phyloP scores from a whole-genome alignment of 2,329 filamentous ascomycete species.

The Epicoccum nigrum region DNA sequence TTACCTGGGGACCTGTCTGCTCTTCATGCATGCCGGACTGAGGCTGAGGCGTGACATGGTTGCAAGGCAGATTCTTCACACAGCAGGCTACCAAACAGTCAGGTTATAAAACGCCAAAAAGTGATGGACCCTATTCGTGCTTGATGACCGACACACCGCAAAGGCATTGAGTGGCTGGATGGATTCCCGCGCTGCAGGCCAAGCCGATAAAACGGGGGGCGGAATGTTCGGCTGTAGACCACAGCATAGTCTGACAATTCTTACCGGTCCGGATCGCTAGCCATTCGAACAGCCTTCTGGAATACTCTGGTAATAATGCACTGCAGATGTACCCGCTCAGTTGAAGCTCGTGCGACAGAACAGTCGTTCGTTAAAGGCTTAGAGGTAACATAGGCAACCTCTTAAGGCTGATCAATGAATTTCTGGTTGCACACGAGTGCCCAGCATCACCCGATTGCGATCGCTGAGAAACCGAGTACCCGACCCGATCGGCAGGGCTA shows the following conservation, averaged over 20 bases:
- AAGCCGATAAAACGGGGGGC: constrained; percentile 2
- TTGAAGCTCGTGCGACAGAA: neutral
- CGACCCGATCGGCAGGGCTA: too few species aligned
- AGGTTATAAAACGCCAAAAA: neutral
- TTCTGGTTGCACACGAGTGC: too few species aligned
- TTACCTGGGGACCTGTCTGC: neutral
- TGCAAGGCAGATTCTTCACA: neutral
- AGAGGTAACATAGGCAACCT: neutral
- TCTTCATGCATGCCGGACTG: constrained; percentile 1
- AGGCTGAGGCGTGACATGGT: constrained; percentile 1
- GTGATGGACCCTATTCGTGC: too few species aligned
- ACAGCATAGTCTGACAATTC: constrained; percentile 6
- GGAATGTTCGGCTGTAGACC: constrained; percentile 8
- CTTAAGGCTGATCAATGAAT: neutral
- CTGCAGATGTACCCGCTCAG: neutral
- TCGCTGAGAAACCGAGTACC: too few species aligned
- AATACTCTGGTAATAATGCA: neutral
- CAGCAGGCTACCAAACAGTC: neutral
- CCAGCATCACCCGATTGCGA: too few species aligned
- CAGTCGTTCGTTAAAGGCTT: neutral
- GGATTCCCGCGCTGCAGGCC: neutral
- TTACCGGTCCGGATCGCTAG: neutral
- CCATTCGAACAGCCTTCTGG: constrained; percentile 3
- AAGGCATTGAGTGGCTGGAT: neutral
- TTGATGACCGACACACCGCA: too few species aligned